Evolutionary conservation across 2,329 filamentous ascomycete genomes (phyloP), one percentile per base, ranked within the genome.

Genomic region (Thelonectria rubi): DNA sequence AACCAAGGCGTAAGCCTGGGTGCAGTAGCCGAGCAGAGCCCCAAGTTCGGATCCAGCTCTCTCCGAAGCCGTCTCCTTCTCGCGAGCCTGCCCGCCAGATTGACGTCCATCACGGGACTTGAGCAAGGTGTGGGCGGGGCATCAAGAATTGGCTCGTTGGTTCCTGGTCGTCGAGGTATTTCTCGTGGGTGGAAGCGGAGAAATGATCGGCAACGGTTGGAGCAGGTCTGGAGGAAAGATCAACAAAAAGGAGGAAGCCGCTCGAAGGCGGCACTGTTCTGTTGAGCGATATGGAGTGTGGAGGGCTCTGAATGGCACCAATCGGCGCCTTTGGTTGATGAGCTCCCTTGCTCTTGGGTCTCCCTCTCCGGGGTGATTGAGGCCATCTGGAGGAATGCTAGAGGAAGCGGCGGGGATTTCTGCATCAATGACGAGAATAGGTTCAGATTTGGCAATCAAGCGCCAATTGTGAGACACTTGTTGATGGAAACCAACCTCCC

Each of bases 81-180:
- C 39, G 43, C 47, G 53, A 53, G 50, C 53, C 48, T 59, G 20
- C 69, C 69, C 69, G 69, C 69, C 60, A 72, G 58, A 72, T 67
- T 72, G 69, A 64, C 63, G 55, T 68, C 59, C 57, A 69, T 71
- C 65, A 69, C 54, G 65, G 47, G 65, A 49, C 37, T 42, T 32
- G 18, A 51, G 62, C 54, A 48, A 53, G 49, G 61, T 64, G 59
- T 65, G 64, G 51, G 67, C 65, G 67, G 69, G 68, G 67, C 63
- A 30, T 30, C 26, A 30, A 9, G 26, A 30, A 30, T 9, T 30
- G 26, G 26, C 26, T 30, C 26, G 10, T 30, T 30, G 26, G 26
- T 30, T 30, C 17, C 24, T 34, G 12, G 39, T 24, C 18, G 50
- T 61, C 65, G 57, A 69, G 68, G 62, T 49, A 68, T 68, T 64